Base-by-base conservation (phyloP, 495 filamentous ascomycete species). In the Aspergillus nidulans region DNA sequence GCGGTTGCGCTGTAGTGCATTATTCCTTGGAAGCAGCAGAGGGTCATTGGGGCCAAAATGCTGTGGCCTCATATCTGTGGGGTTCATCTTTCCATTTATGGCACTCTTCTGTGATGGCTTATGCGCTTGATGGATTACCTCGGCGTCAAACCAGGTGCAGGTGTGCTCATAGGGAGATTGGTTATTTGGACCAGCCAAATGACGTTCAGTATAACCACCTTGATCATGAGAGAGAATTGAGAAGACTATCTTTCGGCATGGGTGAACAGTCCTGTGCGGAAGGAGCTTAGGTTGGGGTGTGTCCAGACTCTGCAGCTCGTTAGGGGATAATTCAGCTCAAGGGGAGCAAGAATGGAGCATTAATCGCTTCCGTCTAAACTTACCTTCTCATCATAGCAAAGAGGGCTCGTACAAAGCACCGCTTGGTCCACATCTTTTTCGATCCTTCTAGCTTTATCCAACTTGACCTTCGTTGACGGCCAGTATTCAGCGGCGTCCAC, bases 401-500 rank as follows among this genome's bases (percentile, higher is more conserved):
- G 57, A 0, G 75, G 75, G 1, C 64, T 60, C 3, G 75, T 76
- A 39, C 64, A 70, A 12, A 75, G 44, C 21, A 76, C 38, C 41
- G 67, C 69, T 24, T 68, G 67, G 59, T 77, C 75, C 8, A 65
- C 57, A 54, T 78, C 75, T 43, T 71, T 60, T 4, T 58, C 50
- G 10, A 72, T 66, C 0, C 63, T 41, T 20, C 48, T 62, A 28
- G 63, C 49, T 1, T 58, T 63, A 15, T 64, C 63, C 63, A 76
- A 62, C 6, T 48, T 55, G 30, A 60, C 57, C 60, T 72, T 68
- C 2, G 61, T 61, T 6, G 72, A 74, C 0, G 81, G 78, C 87
- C 87, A 91, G 62, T 90, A 90, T 65, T 89, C 86, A 19, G 86
- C 86, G 36, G 70, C 65, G 61, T 89, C 87, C 49, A 88, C 61